These are phyloP conservation scores for Ustilago loliicola DNA, from an alignment of 1,284 basidiomycete genomes.

Conservation along the genomic window DNA sequence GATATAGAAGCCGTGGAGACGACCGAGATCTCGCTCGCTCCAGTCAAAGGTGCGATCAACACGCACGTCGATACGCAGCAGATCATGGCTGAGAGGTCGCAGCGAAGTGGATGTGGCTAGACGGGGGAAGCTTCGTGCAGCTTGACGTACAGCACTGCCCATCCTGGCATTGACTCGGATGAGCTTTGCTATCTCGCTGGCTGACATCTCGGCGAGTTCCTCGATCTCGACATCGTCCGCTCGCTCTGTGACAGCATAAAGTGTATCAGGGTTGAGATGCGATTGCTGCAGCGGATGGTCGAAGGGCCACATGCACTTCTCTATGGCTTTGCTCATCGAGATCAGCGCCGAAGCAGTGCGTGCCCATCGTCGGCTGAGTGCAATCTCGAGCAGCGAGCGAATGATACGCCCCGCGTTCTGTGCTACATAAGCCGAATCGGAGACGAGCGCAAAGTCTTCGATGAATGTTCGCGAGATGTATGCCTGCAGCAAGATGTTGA, in stretches of 20 bases:
- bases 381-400: slow-evolving; percentile 92
- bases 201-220: slow-evolving; percentile 82
- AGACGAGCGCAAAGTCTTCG: slow-evolving; percentile 96
- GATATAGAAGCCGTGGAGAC: slow-evolving; percentile 89
- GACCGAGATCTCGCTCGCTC: slow-evolving; percentile 83
- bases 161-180: slow-evolving; percentile 89
- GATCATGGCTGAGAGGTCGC: slow-evolving; percentile 81
- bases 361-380: slow-evolving; percentile 91
- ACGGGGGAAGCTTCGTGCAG: slow-evolving; percentile 88
- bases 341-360: slow-evolving; percentile 84
- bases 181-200: slow-evolving; percentile 83
- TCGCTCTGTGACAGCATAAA: slow-evolving; percentile 84
- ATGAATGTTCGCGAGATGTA: slow-evolving; percentile 85
- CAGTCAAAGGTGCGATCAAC: slow-evolving; percentile 84
- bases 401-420: slow-evolving; percentile 93
- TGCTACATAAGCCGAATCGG: slow-evolving; percentile 87
- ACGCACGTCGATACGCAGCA: slow-evolving; percentile 82
- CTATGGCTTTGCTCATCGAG: slow-evolving; percentile 84
- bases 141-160: slow-evolving; percentile 82
- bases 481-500: slow-evolving; percentile 94
- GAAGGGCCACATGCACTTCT: slow-evolving; percentile 90
- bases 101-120: slow-evolving; percentile 79
- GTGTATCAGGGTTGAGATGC: slow-evolving; percentile 78
- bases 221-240: slow-evolving; percentile 85
- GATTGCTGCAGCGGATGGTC: slow-evolving; percentile 83